Evolutionary conservation across 148 eudicot species (phyloP), one percentile per base, ranked within the genome.

Genomic region (Vaccinium corymbosum): DNA sequence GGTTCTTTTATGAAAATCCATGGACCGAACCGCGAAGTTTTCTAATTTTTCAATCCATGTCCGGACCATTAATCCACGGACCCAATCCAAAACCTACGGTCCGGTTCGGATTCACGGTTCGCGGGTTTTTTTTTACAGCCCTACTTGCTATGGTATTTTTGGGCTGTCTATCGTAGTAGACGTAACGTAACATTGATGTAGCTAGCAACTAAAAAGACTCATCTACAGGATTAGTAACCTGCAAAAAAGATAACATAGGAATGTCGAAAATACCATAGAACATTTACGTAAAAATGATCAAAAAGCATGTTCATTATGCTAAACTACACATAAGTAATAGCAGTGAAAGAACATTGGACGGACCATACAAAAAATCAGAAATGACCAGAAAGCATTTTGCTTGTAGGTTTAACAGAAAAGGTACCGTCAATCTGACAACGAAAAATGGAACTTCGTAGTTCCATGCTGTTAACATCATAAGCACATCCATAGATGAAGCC

Each of bases 391-490:
- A 7, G 50, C 66, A 51, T 52, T 71, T 71, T 53, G 32, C 49
- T 51, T 38, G 13, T 52, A 6, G 46, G 42, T 70, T 70, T 71
- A 6, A 25, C n/a, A 53, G 19, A 25, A 17, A 42, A 15, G 17
- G 27, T 70, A 48, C 78, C 66, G 72, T 82, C 64, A 82, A 52
- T 52, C n/a, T 56, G 66, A 35, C 17, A 32, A 27, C 51, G 13
- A 32, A 27, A 42, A 52, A 51, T 50, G 38, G 75, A 9, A 27
- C 14, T 22, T 56, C 35, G 66, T 0, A 29, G 6, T 73, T n/a
- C 42, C 7, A 73, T 12, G 53, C 68, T 68, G 61, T 50, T 42
- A 74, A 81, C 32, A 73, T 29, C 73, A 81, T 61, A 27, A 38
- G 70, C 52, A 27, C 14, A 32, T 64, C 32, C 50, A 48, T 68